A percentile compares a stretch with the other conserved stretches of the same genome.
phyloP scores from a whole-genome alignment of 2,329 filamentous ascomycete species.

The Knufia petricola region DNA sequence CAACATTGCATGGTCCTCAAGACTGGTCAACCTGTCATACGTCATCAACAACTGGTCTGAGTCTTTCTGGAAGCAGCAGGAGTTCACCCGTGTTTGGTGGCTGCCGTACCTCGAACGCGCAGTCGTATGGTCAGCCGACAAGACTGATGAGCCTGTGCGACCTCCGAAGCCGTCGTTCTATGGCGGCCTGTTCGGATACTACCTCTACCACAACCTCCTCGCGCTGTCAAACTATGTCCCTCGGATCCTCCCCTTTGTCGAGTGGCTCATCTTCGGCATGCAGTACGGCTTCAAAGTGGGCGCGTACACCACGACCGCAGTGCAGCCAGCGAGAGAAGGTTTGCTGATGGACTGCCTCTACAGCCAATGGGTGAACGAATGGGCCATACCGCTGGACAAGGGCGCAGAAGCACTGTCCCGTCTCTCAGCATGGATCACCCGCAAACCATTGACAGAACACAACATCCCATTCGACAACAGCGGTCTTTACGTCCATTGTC shows the following conservation, averaged over 20 bases:
- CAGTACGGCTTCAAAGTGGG: constrained; percentile 78
- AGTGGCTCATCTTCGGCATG: constrained; percentile 96
- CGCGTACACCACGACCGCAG: constrained; percentile 57
- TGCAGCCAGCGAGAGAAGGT: constrained; percentile 70
- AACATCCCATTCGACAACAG: constrained; percentile 72
- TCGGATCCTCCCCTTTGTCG: constrained; percentile 71
- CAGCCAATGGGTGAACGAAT: constrained; percentile 97
- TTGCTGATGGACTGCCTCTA: constrained; percentile 96
- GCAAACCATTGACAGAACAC: constrained; percentile 56
- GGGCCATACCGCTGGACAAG: constrained; percentile 77
- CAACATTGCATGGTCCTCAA: constrained; percentile 79
- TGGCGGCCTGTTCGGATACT: constrained; percentile 70
- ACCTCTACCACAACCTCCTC: constrained; percentile 85
- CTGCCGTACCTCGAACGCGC: constrained; percentile 82
- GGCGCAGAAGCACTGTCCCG: constrained; percentile 80
- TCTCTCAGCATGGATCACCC: constrained; percentile 76
- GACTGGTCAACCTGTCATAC: constrained; percentile 58
- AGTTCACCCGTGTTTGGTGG: constrained; percentile 97
- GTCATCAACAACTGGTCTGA: constrained; percentile 63
- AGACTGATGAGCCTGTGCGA: constrained; percentile 53
- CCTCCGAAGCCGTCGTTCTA: constrained; percentile 64
- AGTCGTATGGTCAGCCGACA: constrained; percentile 81
- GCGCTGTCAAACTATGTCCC: constrained; percentile 71
- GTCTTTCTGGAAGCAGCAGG: constrained; percentile 69
- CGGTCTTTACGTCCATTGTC: constrained; percentile 76